These are phyloP conservation scores for Clonostachys rosea DNA, from an alignment of 2,329 filamentous ascomycete species.

Conservation along the genomic window DNA sequence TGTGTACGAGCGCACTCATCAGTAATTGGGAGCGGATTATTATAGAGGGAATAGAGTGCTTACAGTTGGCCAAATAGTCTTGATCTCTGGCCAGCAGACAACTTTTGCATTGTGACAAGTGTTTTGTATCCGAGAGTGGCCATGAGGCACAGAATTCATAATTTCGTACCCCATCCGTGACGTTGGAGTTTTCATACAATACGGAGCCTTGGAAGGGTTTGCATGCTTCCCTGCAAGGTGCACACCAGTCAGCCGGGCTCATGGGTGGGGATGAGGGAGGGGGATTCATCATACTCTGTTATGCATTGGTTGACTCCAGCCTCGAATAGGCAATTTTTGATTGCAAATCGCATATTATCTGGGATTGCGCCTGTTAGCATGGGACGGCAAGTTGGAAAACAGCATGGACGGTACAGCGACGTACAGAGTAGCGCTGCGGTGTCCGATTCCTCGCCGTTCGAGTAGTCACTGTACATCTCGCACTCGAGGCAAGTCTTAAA, in stretches of 20 bases:
- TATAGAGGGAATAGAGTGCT: constrained; percentile 7
- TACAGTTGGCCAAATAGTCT: constrained; percentile 50
- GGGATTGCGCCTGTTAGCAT: no score
- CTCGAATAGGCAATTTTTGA: no score
- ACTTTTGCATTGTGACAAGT: constrained; percentile 32
- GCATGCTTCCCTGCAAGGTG: no score
- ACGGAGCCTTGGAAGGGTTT: background rate
- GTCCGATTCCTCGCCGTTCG: constrained; percentile 40
- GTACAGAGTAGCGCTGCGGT: constrained; percentile 50
- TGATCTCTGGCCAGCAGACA: constrained; percentile 36
- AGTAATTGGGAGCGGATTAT: background rate
- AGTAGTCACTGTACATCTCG: constrained; percentile 43
- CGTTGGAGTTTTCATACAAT: constrained; percentile 7
- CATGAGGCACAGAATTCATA: constrained; percentile 50
- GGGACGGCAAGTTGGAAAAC: no score
- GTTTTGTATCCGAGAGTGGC: constrained; percentile 27
- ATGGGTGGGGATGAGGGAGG: no score
- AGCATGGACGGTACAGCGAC: constrained; percentile 13
- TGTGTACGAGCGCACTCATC: constrained; percentile 8
- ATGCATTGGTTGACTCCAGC: no score
- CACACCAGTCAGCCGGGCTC: no score
- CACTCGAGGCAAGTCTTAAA: constrained; percentile 48
- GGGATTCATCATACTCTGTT: no score
- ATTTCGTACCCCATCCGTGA: no score
- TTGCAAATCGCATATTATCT: no score